These are phyloP conservation scores for Mycena epipterygia DNA, from an alignment of 768 basidiomycete species.

Conservation along the genomic window DNA sequence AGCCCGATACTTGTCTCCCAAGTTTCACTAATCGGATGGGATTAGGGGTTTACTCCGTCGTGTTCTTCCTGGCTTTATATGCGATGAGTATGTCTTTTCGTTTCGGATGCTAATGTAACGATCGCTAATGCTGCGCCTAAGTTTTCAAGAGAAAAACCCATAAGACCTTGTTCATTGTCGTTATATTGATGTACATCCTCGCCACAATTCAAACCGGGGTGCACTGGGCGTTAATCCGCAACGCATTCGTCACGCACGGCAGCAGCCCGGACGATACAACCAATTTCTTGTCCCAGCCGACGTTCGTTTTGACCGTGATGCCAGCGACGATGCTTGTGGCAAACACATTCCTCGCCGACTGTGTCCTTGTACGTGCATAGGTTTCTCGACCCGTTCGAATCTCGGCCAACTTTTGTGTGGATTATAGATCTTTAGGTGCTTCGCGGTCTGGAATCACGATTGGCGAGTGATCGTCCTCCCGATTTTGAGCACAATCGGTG, in stretches of 20 bases:
- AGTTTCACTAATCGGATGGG: neutral
- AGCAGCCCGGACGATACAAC: constrained; percentile 19
- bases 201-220: constrained; percentile 27
- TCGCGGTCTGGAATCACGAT: constrained; percentile 42
- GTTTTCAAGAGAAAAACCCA: constrained; percentile 27
- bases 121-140: neutral
- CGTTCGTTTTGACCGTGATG: neutral
- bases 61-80: constrained; percentile 31
- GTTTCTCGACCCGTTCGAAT: no score
- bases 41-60: constrained; percentile 24
- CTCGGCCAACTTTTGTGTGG: neutral
- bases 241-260: constrained; percentile 25
- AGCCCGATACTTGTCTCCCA: neutral
- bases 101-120: neutral
- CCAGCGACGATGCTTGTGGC: constrained; percentile 23
- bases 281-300: neutral
- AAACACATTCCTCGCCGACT: constrained; percentile 33
- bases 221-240: constrained; percentile 24
- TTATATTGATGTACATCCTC: constrained; percentile 25
- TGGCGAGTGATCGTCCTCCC: constrained; percentile 33
- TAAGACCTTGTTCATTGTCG: constrained; percentile 5
- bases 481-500: constrained; percentile 27
- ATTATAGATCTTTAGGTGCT: constrained; percentile 51
- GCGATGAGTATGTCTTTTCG: constrained; percentile 23
- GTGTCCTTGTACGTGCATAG: constrained; percentile 14